These are phyloP conservation scores for Apiotrichum laibachii DNA, from an alignment of 1,284 basidiomycete species.

Conservation along the genomic window DNA sequence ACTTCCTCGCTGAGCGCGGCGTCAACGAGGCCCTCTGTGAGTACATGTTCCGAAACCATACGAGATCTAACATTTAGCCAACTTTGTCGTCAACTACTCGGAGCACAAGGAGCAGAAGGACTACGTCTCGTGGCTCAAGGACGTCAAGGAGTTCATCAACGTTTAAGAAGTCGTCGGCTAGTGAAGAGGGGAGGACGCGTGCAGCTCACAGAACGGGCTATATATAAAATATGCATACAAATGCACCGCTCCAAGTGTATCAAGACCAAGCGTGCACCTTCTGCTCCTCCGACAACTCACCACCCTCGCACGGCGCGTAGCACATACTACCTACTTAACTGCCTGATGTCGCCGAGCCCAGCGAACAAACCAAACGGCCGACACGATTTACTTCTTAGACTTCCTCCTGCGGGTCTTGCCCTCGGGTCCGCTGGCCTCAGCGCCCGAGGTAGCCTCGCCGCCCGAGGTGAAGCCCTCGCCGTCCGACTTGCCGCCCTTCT, in stretches of 20 bases:
- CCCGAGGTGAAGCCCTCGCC: conserved; percentile 37
- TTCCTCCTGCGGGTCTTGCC: conserved; percentile 31
- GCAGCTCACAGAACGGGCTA: neutral
- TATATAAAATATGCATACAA: conserved; percentile 9
- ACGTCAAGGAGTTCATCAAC: conserved; percentile 81
- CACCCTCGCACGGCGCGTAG: neutral
- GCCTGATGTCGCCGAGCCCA: neutral
- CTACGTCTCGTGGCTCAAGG: conserved; percentile 84
- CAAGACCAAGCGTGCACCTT: neutral
- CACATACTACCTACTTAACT: neutral
- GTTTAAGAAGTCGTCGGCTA: conserved; percentile 4
- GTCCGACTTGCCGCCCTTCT: conserved; percentile 49
- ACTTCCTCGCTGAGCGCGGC: conserved; percentile 79
- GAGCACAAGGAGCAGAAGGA: conserved; percentile 92
- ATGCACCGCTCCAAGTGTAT: conserved; percentile 13
- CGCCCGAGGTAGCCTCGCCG: conserved; percentile 40
- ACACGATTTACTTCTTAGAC: conserved; percentile 21
- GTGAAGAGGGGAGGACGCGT: neutral
- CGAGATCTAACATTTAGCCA: conserved; percentile 42
- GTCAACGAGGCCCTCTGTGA: conserved; percentile 71
- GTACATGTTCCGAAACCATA: conserved; percentile 4
- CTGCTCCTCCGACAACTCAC: neutral
- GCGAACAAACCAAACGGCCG: neutral
- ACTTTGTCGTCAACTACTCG: conserved; percentile 79
- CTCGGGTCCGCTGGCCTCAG: conserved; percentile 41